Conservation (phyloP, 2,329 filamentous ascomycete species). For the Chrysoporthe deuterocubensis region DNA sequence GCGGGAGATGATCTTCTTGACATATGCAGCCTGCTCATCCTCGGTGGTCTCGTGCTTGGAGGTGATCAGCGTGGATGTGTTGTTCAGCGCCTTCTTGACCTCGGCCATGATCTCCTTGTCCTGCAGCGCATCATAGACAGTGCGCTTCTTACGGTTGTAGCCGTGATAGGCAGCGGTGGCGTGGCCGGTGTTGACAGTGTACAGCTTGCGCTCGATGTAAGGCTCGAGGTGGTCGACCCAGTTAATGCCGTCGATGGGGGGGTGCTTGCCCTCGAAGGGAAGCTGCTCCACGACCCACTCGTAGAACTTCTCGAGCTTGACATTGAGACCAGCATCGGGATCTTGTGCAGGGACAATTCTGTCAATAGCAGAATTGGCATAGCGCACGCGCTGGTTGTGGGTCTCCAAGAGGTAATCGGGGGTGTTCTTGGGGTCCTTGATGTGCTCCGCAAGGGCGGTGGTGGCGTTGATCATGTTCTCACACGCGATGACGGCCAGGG, state of each 20-base stretch:
- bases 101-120: constrained; percentile 79
- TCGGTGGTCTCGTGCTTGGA: constrained; percentile 80
- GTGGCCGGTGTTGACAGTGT: constrained; percentile 98
- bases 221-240: constrained; percentile 91
- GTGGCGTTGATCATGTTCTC: constrained; percentile 98
- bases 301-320: constrained; percentile 97
- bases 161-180: constrained; percentile 96
- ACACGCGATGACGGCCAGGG: constrained; percentile 92
- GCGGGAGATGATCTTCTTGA: constrained; percentile 87
- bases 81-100: constrained; percentile 78
- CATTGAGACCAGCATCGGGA: constrained; percentile 77
- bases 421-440: constrained; percentile 76
- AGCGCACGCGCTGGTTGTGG: constrained; percentile 77
- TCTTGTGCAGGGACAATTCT: constrained; percentile 95
- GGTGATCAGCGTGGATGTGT: constrained; percentile 86
- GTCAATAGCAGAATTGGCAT: constrained; percentile 98
- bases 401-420: constrained; percentile 67
- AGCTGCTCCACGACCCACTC: constrained; percentile 96
- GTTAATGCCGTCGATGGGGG: constrained; percentile 84
- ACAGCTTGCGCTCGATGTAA: constrained; percentile 99
- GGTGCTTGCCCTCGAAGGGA: constrained; percentile 76
- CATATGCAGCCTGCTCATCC: constrained; percentile 81
- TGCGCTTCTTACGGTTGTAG: constrained; percentile 82
- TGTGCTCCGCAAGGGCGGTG: constrained; percentile 80
- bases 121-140: constrained; percentile 85